Evolutionary conservation across 139 green algal genomes (phyloP).

Genomic region (Micractinium sp.): DNA sequence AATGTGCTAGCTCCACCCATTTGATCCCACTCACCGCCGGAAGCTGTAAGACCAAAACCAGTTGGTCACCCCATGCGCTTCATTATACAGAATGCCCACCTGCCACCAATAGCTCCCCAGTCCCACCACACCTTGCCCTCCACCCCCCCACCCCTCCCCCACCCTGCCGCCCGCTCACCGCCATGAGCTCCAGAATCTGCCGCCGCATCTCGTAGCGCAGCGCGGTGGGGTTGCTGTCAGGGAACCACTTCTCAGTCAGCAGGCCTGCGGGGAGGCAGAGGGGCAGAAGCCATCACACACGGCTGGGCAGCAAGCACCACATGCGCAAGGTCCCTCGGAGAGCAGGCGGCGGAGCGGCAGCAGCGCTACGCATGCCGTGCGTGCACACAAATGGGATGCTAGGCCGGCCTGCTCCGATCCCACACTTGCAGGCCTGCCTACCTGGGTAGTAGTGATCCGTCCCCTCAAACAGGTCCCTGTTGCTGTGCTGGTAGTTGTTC

Average conservation of each 20-base stretch:
- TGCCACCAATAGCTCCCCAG: too few species aligned
- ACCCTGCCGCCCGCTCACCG: not conserved
- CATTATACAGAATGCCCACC: too few species aligned
- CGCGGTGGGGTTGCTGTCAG: constrained; percentile 49
- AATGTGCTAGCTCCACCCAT: too few species aligned
- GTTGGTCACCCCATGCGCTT: too few species aligned
- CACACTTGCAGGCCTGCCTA: not conserved
- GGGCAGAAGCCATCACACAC: too few species aligned
- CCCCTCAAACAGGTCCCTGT: constrained; percentile 30
- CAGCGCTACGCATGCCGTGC: too few species aligned
- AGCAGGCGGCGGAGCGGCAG: not conserved
- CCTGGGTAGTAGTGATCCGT: constrained; percentile 1
- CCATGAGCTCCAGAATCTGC: constrained; percentile 58
- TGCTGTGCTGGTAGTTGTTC: not conserved
- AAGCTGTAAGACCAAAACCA: too few species aligned
- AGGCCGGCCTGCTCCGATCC: not conserved
- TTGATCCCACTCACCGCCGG: too few species aligned
- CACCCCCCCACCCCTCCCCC: too few species aligned
- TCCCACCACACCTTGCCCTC: too few species aligned
- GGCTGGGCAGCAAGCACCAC: not conserved
- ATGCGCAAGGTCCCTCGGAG: not conserved
- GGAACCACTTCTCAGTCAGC: constrained; percentile 72
- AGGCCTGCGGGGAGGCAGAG: constrained; percentile 35
- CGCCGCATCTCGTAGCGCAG: constrained; percentile 62
- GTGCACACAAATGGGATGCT: too few species aligned